These are phyloP conservation scores for Quercus ilex DNA, from an alignment of 306 rosid genomes.

Conservation along the genomic window DNA sequence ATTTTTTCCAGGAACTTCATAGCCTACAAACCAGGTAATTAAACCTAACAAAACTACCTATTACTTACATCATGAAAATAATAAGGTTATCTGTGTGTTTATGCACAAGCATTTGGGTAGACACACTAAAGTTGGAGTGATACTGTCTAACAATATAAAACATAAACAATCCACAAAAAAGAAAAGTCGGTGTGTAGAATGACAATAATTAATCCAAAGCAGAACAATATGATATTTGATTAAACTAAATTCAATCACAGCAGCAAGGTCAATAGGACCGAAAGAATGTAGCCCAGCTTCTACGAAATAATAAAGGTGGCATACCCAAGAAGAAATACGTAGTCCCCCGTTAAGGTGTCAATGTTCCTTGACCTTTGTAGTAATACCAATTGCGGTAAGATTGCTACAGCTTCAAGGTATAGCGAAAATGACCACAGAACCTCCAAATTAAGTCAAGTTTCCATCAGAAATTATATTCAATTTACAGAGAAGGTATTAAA, in stretches of 20 bases:
- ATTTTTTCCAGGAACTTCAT: too few relatives aligned
- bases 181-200: background rate
- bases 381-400: constrained; percentile 30
- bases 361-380: constrained; percentile 26
- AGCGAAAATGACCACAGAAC: constrained; percentile 25
- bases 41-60: too few relatives aligned
- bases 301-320: background rate
- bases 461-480: background rate
- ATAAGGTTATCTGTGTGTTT: too few relatives aligned
- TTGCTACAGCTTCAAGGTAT: constrained; percentile 29
- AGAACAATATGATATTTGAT: background rate
- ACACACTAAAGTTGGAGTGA: background rate
- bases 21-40: too few relatives aligned
- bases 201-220: background rate
- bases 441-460: background rate
- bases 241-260: background rate
- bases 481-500: background rate
- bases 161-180: background rate
- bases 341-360: constrained; percentile 25
- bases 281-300: background rate
- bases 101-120: too few relatives aligned
- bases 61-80: too few relatives aligned
- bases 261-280: background rate
- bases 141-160: background rate
- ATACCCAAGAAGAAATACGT: constrained; percentile 34